Conservation (phyloP, 768 basidiomycete genomes). For the Termitomyces eurrhizus region DNA sequence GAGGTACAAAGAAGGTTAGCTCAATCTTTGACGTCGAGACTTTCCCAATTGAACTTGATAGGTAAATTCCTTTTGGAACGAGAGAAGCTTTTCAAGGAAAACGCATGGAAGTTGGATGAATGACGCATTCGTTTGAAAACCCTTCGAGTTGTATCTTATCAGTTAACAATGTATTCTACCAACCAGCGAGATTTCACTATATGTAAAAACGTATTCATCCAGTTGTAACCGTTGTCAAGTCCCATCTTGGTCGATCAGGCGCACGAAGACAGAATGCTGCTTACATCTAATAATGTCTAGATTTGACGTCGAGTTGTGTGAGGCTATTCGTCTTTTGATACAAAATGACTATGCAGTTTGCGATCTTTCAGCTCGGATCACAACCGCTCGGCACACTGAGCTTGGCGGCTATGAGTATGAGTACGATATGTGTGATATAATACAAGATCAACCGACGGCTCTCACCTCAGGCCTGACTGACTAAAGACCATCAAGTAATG, state of each 20-base stretch:
- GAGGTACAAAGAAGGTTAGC: slow-evolving; percentile 82
- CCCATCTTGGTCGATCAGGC: neutral
- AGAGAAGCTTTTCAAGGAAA: slow-evolving; percentile 79
- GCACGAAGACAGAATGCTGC: neutral
- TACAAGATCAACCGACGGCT: neutral
- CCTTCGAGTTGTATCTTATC: neutral
- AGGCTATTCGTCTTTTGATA: neutral
- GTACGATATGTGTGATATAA: too few relatives aligned
- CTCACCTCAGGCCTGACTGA: neutral
- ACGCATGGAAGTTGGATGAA: slow-evolving; percentile 67
- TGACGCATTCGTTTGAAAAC: slow-evolving; percentile 3
- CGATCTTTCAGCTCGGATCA: neutral
- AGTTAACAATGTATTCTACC: neutral
- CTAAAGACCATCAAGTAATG: slow-evolving; percentile 16
- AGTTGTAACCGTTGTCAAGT: neutral
- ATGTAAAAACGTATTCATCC: neutral
- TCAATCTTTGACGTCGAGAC: neutral
- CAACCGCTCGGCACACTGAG: neutral
- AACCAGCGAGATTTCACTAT: neutral
- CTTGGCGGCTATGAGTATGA: neutral
- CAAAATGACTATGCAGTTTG: neutral
- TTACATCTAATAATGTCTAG: neutral
- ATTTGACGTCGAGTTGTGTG: neutral
- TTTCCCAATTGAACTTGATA: slow-evolving; percentile 21
- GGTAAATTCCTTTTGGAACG: slow-evolving; percentile 81